A percentile compares a stretch with the other conserved stretches of the same genome.
Evolutionary conservation across 2,329 filamentous ascomycete species (phyloP).

Genomic region (Lachnellula suecica): DNA sequence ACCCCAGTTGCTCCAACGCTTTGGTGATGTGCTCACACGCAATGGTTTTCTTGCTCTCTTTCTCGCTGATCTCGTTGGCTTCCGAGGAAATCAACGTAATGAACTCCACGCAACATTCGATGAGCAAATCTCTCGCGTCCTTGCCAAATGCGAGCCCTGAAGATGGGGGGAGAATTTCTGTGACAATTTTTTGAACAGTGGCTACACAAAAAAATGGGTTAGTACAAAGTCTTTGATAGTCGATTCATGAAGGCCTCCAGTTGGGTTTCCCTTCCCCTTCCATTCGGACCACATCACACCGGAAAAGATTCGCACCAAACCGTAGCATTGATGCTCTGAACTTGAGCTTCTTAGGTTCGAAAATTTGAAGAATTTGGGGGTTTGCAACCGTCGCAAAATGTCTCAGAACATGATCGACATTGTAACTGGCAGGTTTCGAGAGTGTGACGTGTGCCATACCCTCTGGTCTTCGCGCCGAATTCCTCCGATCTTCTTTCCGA

Average conservation of each 20-base stretch:
- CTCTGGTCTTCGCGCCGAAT: too few relatives aligned
- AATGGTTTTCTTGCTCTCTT: slow-evolving; percentile 99
- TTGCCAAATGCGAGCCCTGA: slow-evolving; percentile 86
- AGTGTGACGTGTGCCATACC: too few relatives aligned
- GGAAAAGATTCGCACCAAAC: too few relatives aligned
- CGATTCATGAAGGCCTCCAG: not conserved
- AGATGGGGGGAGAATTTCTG: slow-evolving; percentile 81
- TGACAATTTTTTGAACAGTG: slow-evolving; percentile 82
- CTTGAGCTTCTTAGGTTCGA: too few relatives aligned
- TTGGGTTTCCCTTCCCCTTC: not conserved
- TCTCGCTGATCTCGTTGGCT: slow-evolving; percentile 98
- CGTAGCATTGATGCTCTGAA: too few relatives aligned
- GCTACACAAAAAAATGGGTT: slow-evolving; percentile 42
- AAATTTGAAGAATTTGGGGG: too few relatives aligned
- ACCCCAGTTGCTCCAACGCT: slow-evolving; percentile 88
- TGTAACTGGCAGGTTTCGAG: too few relatives aligned
- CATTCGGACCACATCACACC: too few relatives aligned
- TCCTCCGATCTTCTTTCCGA: too few relatives aligned
- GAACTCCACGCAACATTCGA: slow-evolving; percentile 99
- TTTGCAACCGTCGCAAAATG: too few relatives aligned
- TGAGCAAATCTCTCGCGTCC: slow-evolving; percentile 90
- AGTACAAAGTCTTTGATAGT: not conserved
- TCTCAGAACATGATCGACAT: too few relatives aligned
- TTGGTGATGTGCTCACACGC: slow-evolving; percentile 97
- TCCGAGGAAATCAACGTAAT: slow-evolving; percentile 98